These are phyloP conservation scores for Myxozyma neglecta DNA, from an alignment of 805 yeast species.

Conservation along the genomic window DNA sequence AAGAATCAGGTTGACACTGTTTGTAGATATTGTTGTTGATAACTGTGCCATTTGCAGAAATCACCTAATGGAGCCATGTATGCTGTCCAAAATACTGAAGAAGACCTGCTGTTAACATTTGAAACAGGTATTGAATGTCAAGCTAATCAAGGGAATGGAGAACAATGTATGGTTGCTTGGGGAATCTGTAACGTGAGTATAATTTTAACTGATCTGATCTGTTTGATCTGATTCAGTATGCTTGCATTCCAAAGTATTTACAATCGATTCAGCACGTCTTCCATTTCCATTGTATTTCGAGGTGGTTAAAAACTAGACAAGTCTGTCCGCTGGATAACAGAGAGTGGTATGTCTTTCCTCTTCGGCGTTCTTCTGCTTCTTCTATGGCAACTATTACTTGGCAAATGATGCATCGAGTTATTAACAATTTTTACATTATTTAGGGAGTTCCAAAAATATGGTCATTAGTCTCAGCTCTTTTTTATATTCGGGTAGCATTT, in stretches of 20 bases:
- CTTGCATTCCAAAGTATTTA: background rate
- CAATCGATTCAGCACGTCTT: slow-evolving; percentile 70
- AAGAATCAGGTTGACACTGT: background rate
- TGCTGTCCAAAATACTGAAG: background rate
- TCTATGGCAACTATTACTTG: too few species aligned
- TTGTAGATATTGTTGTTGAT: slow-evolving; percentile 74
- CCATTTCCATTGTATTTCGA: slow-evolving; percentile 92
- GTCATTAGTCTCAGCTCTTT: slow-evolving; percentile 51
- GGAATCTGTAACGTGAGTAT: slow-evolving; percentile 71
- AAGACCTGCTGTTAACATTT: too few species aligned
- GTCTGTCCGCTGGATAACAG: slow-evolving; percentile 95
- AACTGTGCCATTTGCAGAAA: slow-evolving; percentile 98
- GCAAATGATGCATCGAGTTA: background rate
- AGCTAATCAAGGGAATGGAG: slow-evolving; percentile 67
- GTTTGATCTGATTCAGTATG: background rate
- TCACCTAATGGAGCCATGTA: slow-evolving; percentile 95
- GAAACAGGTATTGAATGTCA: slow-evolving; percentile 70
- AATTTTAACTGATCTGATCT: background rate
- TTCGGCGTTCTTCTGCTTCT: background rate
- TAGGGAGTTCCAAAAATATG: slow-evolving; percentile 62
- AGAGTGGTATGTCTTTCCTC: slow-evolving; percentile 59
- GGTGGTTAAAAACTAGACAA: slow-evolving; percentile 93
- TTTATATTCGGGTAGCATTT: too few species aligned
- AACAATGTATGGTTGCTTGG: slow-evolving; percentile 93
- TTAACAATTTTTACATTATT: background rate